These are phyloP conservation scores for Eudorina sp. DNA, from an alignment of 139 green algal genomes.

Conservation along the genomic window DNA sequence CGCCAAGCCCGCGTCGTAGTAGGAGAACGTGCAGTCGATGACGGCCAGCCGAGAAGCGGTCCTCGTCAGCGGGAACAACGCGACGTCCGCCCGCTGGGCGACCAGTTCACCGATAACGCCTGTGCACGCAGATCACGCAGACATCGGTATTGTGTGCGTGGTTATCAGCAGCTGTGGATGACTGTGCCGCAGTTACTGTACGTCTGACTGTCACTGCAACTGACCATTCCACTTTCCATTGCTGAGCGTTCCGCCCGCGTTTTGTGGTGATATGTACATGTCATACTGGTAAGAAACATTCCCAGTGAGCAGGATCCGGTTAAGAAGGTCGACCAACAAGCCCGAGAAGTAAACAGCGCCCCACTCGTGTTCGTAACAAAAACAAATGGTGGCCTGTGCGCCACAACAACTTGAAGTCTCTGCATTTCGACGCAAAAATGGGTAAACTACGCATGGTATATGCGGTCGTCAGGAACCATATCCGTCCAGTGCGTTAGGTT, in stretches of 20 bases:
- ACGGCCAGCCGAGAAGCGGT: conserved; percentile 20
- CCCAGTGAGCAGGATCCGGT: neutral
- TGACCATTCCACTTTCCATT: neutral
- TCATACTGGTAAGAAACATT: neutral
- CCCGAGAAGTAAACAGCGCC: neutral
- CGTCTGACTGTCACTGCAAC: no score
- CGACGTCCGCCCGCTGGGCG: conserved; percentile 10
- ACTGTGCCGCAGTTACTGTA: neutral
- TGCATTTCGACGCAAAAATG: no score
- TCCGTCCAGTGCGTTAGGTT: no score
- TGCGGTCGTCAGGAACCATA: no score
- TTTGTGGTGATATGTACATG: conserved; percentile 1
- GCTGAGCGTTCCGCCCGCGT: conserved; percentile 1
- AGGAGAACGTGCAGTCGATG: conserved; percentile 35
- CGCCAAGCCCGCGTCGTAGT: conserved; percentile 11
- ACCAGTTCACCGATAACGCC: conserved; percentile 54
- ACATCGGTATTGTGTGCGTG: no score
- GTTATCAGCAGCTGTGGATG: no score
- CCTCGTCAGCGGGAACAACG: conserved; percentile 55
- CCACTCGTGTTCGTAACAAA: neutral
- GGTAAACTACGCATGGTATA: no score
- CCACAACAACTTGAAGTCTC: conserved; percentile 4
- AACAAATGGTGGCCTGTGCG: conserved; percentile 26
- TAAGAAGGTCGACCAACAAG: conserved; percentile 11
- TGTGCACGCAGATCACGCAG: no score